phyloP scores from a whole-genome alignment of 2,329 filamentous ascomycete species.

The Venturia nashicola region DNA sequence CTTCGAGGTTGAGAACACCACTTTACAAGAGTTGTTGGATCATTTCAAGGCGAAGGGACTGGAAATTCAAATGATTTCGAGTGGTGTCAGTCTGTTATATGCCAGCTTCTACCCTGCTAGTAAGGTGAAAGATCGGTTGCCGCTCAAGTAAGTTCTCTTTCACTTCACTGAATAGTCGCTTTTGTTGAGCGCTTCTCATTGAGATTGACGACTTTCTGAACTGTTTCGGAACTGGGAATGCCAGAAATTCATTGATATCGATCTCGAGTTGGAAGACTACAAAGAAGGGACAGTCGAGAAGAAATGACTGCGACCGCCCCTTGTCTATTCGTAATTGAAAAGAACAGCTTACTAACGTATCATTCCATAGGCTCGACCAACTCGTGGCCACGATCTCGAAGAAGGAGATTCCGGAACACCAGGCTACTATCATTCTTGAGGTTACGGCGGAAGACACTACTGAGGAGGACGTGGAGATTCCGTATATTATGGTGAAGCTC shows the following conservation, averaged over 20 bases:
- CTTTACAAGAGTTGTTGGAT: conserved; percentile 70
- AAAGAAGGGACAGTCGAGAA: too few relatives aligned
- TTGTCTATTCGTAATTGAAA: too few relatives aligned
- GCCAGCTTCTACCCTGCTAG: conserved; percentile 82
- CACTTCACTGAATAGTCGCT: background rate
- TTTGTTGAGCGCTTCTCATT: conserved; percentile 19
- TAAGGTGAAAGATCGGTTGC: conserved; percentile 70
- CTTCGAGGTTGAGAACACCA: conserved; percentile 81
- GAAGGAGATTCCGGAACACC: conserved; percentile 80
- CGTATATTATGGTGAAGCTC: conserved; percentile 85
- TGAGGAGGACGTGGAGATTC: conserved; percentile 92
- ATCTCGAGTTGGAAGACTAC: too few relatives aligned
- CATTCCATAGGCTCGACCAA: conserved; percentile 58
- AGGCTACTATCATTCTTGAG: conserved; percentile 94
- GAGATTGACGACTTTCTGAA: background rate
- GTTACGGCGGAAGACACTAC: conserved; percentile 81
- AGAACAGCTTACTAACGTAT: background rate
- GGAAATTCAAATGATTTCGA: conserved; percentile 83
- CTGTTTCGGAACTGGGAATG: background rate
- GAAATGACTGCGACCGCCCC: too few relatives aligned
- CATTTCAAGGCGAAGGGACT: conserved; percentile 71
- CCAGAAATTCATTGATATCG: background rate
- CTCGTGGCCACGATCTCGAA: conserved; percentile 82
- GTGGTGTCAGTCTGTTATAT: conserved; percentile 90
- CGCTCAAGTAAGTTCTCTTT: conserved; percentile 46